Evolutionary conservation across 495 filamentous ascomycete species (phyloP).

Genomic region (Trichoderma erinaceum): DNA sequence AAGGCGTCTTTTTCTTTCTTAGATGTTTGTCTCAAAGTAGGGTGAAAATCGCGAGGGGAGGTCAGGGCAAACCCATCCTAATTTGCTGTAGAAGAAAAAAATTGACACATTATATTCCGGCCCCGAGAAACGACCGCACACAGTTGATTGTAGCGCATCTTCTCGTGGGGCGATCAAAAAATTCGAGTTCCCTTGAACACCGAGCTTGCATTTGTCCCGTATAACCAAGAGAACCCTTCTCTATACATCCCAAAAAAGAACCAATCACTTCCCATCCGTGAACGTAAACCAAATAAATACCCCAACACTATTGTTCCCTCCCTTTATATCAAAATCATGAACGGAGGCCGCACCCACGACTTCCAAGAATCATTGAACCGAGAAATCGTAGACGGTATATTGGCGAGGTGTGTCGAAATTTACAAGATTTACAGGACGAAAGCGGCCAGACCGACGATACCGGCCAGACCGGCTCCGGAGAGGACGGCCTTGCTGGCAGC

Average conservation of each 20-base stretch:
- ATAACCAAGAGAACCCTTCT: constrained; percentile 14
- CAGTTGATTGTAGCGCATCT: constrained; percentile 9
- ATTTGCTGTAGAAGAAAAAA: constrained; percentile 12
- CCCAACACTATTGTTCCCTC: constrained; percentile 31
- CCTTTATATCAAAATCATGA: constrained; percentile 24
- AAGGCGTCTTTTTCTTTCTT: constrained; percentile 8
- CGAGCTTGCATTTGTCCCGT: constrained; percentile 12
- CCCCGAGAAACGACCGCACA: constrained; percentile 7
- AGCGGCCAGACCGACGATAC: constrained; percentile 67
- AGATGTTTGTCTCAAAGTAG: neutral
- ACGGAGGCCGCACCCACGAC: constrained; percentile 25
- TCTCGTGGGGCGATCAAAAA: constrained; percentile 10
- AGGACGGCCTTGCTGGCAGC: constrained; percentile 60
- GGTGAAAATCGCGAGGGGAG: neutral
- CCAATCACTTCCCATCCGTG: constrained; percentile 23
- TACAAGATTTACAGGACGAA: constrained; percentile 61
- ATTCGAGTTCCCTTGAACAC: constrained; percentile 14
- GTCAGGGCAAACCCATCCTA: constrained; percentile 2
- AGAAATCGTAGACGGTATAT: constrained; percentile 32
- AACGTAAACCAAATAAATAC: constrained; percentile 24
- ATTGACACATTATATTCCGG: constrained; percentile 13
- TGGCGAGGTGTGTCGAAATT: constrained; percentile 18
- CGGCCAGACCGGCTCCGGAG: constrained; percentile 65
- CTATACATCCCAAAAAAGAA: constrained; percentile 10
- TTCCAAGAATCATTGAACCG: constrained; percentile 31